These are phyloP conservation scores for Schrenkiella parvula DNA, from an alignment of 345 rosid genomes.

Conservation along the genomic window DNA sequence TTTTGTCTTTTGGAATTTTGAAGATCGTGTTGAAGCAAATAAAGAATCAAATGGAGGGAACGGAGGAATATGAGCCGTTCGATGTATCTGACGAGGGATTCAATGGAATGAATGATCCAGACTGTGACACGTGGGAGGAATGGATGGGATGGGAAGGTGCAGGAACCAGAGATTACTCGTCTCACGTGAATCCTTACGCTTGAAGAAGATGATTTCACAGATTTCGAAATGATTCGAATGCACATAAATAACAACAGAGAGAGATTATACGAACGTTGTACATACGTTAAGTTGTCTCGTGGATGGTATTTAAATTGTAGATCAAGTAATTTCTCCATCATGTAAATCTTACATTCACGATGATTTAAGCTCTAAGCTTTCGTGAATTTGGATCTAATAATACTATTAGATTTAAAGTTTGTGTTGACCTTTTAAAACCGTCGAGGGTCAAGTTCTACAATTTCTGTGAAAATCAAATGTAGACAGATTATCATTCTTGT, in stretches of 20 bases:
- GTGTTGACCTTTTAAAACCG: not conserved
- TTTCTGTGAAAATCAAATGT: not conserved
- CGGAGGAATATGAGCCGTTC: constrained; percentile 30
- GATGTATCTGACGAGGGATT: constrained; percentile 46
- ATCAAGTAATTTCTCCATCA: not conserved
- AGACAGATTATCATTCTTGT: not conserved
- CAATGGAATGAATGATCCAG: constrained; percentile 59
- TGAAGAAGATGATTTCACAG: constrained; percentile 2
- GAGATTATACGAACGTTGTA: constrained; percentile 9
- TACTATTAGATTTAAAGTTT: not conserved
- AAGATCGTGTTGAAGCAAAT: constrained; percentile 59
- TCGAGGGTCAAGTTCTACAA: not conserved
- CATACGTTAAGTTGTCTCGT: constrained; percentile 1
- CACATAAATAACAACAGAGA: constrained; percentile 4
- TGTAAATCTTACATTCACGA: not conserved
- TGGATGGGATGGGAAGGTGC: constrained; percentile 99
- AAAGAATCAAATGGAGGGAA: constrained; percentile 41
- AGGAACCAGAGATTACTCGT: constrained; percentile 71
- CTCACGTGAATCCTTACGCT: constrained; percentile 80
- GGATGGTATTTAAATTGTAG: not conserved
- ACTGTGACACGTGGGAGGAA: constrained; percentile 85
- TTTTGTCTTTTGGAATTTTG: not conserved
- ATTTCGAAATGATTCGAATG: not conserved
- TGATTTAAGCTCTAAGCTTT: not conserved
- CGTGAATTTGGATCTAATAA: not conserved